Conservation (phyloP, 2,329 filamentous ascomycete species). For the Penicillium capsulatum region DNA sequence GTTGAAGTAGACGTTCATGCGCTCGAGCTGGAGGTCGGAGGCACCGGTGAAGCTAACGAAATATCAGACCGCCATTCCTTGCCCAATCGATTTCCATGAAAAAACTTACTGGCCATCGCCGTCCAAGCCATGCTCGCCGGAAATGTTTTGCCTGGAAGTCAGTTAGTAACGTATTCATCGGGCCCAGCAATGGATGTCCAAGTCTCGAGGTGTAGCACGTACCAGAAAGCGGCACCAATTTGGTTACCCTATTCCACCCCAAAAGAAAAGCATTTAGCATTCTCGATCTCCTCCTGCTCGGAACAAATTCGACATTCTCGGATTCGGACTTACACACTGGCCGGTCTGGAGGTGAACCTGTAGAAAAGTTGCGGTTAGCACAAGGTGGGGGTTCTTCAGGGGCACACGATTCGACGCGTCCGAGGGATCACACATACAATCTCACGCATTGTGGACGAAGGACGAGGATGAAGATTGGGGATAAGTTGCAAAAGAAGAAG, state of each 20-base stretch:
- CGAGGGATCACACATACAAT: slow-evolving; percentile 53
- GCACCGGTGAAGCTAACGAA: slow-evolving; percentile 82
- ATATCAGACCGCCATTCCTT: slow-evolving; percentile 23
- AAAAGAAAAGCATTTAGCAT: slow-evolving; percentile 27
- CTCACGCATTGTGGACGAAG: slow-evolving; percentile 63
- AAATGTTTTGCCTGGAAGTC: slow-evolving; percentile 66
- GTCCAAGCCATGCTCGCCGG: slow-evolving; percentile 93
- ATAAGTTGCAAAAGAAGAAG: slow-evolving; percentile 17
- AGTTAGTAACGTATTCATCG: slow-evolving; percentile 38
- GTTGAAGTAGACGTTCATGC: slow-evolving; percentile 99
- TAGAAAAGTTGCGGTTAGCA: slow-evolving; percentile 45
- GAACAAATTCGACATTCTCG: neutral
- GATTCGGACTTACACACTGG: slow-evolving; percentile 76
- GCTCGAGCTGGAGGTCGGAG: slow-evolving; percentile 98
- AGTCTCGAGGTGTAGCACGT: slow-evolving; percentile 38
- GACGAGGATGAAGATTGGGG: slow-evolving; percentile 11
- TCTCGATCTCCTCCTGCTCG: slow-evolving; percentile 6
- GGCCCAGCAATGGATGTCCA: neutral
- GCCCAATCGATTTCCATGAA: slow-evolving; percentile 3
- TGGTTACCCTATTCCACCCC: slow-evolving; percentile 79
- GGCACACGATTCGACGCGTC: slow-evolving; percentile 38
- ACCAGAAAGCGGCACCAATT: slow-evolving; percentile 99
- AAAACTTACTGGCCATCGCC: slow-evolving; percentile 83
- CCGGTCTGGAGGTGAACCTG: slow-evolving; percentile 99
- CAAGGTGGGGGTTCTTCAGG: slow-evolving; percentile 32